Evolutionary conservation across 2,329 filamentous ascomycete species (phyloP), one percentile per base, ranked within the genome.

Genomic region (Apiospora saccharicola): DNA sequence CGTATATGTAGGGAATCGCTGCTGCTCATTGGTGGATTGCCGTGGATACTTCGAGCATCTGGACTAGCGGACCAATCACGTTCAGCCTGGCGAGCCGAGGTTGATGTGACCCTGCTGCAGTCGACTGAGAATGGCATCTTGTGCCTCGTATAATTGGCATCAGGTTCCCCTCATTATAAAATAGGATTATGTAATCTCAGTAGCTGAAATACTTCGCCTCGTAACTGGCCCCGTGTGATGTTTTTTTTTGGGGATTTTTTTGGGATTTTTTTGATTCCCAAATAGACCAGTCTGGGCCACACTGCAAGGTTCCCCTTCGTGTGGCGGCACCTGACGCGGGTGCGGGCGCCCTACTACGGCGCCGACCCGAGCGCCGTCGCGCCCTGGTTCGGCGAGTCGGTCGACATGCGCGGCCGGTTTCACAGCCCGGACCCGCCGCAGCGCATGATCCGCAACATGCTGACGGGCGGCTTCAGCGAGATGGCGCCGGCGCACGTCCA

Each of bases 381-480:
- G 1, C 68, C 81, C 5, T 77, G 80, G 49, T 85, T 82, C 82
- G 75, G 70, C 8, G 82, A 85, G 67, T 81, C 80, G 0, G 76
- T 85, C 46, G 79, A 85, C 53, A 85, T 86, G 83, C 78, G 78
- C 10, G 75, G 76, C 4, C 78, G 83, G 1, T 77, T 85, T 71
- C 75, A 79, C 47, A 75, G 74, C 22, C 82, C 83, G 0, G 75
- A 76, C 5, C 75, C 80, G 22, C 80, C 82, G 1, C 53, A 73
- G 0, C 79, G 83, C 0, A 79, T 82, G 4, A 82, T 83, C 72
- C 78, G 82, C 4, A 84, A 84, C 49, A 76, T 82, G 30, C 76
- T 84, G 75, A 78, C 73, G 7, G 79, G 73, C 0, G 78, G 76
- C 0, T 24, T 79, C 0, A 81, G 78, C 22, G 69, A 72, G 1